These are phyloP conservation scores for Monosporozyma unispora DNA, from an alignment of 805 yeast genomes.

Conservation along the genomic window DNA sequence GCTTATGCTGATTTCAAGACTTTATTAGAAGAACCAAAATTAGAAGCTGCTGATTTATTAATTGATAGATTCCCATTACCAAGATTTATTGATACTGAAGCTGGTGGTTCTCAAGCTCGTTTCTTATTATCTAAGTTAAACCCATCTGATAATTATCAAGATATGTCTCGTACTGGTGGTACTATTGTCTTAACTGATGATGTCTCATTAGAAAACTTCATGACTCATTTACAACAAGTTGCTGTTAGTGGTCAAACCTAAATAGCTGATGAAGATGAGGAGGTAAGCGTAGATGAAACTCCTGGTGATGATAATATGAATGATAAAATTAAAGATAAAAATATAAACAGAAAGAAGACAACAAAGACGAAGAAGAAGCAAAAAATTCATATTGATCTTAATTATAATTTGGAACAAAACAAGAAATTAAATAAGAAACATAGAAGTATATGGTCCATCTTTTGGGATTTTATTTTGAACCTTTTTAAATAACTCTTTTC, in stretches of 20 bases:
- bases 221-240: conserved; percentile 86
- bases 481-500: not conserved
- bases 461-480: not conserved
- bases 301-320: not conserved
- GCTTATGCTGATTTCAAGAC: conserved; percentile 84
- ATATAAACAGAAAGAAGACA: not conserved
- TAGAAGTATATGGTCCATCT: not conserved
- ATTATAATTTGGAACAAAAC: conserved; percentile 1
- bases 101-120: conserved; percentile 98
- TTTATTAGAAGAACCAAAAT: conserved; percentile 79
- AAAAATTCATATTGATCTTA: not conserved
- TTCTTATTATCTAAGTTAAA: conserved; percentile 90
- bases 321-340: not conserved
- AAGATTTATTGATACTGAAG: conserved; percentile 93
- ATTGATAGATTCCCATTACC: conserved; percentile 96
- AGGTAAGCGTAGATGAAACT: not conserved
- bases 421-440: not conserved
- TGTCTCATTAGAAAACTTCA: conserved; percentile 87
- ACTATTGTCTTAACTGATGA: conserved; percentile 94
- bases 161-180: conserved; percentile 39
- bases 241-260: conserved; percentile 51
- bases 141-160: conserved; percentile 79
- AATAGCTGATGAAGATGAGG: conserved; percentile 1
- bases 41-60: conserved; percentile 85
- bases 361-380: not conserved